Evolutionary conservation across 2,329 filamentous ascomycete genomes (phyloP).

Genomic region (Fusarium graminum): DNA sequence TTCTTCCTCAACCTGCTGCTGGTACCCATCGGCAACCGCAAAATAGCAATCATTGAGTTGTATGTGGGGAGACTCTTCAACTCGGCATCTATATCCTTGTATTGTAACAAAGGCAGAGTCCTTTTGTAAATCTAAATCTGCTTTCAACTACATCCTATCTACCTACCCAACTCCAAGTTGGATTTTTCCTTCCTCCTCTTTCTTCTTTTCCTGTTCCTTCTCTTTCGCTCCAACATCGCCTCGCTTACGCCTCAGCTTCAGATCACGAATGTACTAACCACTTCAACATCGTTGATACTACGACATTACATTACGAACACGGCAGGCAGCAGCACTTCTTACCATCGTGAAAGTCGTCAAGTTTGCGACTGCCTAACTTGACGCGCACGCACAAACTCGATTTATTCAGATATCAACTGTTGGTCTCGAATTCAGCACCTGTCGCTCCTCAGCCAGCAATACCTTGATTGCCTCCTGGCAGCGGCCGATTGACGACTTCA

Average conservation of each 20-base stretch:
- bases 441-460: slow-evolving; percentile 13
- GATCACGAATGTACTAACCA: slow-evolving; percentile 1
- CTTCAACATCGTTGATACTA: slow-evolving; percentile 12
- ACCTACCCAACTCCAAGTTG: background rate
- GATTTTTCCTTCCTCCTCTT: background rate
- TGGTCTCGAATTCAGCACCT: slow-evolving; percentile 16
- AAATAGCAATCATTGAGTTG: background rate
- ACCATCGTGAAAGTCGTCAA: slow-evolving; percentile 9
- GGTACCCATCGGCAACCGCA: too few species aligned
- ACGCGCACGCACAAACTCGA: slow-evolving; percentile 9
- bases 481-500: slow-evolving; percentile 33
- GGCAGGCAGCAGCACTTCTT: slow-evolving; percentile 40
- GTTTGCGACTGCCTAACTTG: slow-evolving; percentile 23
- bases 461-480: slow-evolving; percentile 20
- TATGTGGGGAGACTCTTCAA: slow-evolving; percentile 8
- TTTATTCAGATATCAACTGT: slow-evolving; percentile 8
- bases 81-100: slow-evolving; percentile 4
- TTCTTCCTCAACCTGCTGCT: too few species aligned
- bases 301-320: slow-evolving; percentile 19
- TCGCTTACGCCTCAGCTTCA: slow-evolving; percentile 2
- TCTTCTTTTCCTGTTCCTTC: slow-evolving; percentile 8
- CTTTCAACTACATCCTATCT: background rate
- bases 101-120: background rate
- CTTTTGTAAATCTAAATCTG: background rate
- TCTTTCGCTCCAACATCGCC: background rate